These are phyloP conservation scores for Metarhizium robertsii DNA, from an alignment of 2,329 filamentous ascomycete species.

Conservation along the genomic window DNA sequence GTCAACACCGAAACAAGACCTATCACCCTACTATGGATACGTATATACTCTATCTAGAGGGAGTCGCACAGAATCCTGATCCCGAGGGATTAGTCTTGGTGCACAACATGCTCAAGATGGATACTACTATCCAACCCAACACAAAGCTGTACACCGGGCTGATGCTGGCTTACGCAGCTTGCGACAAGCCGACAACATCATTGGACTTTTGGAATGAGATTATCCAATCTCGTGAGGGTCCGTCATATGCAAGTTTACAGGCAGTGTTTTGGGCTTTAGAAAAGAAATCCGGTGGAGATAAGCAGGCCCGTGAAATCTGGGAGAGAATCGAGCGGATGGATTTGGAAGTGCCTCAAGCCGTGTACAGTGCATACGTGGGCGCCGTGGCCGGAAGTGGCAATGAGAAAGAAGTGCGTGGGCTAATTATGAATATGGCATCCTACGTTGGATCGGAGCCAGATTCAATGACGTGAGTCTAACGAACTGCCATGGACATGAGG, in stretches of 20 bases:
- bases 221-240: conserved; percentile 73
- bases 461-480: conserved; percentile 54
- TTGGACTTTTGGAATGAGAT: conserved; percentile 80
- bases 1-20: conserved; percentile 54
- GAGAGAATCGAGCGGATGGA: conserved; percentile 62
- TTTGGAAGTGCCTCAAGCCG: conserved; percentile 61
- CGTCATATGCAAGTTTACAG: conserved; percentile 69
- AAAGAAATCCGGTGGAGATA: conserved; percentile 45
- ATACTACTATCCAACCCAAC: conserved; percentile 66
- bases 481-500: not conserved
- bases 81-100: conserved; percentile 61
- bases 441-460: conserved; percentile 61
- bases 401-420: conserved; percentile 55
- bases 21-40: conserved; percentile 62
- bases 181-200: conserved; percentile 55
- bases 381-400: conserved; percentile 66
- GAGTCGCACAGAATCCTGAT: conserved; percentile 50
- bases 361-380: conserved; percentile 70
- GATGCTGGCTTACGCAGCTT: conserved; percentile 75
- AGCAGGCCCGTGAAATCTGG: conserved; percentile 60
- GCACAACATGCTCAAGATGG: conserved; percentile 92
- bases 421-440: conserved; percentile 58
- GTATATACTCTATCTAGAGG: conserved; percentile 71
- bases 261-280: conserved; percentile 77
- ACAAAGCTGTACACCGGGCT: conserved; percentile 74